Evolutionary conservation across 2,329 filamentous ascomycete species (phyloP), one percentile per base, ranked within the genome.

Genomic region (Aspergillus arachidicola): DNA sequence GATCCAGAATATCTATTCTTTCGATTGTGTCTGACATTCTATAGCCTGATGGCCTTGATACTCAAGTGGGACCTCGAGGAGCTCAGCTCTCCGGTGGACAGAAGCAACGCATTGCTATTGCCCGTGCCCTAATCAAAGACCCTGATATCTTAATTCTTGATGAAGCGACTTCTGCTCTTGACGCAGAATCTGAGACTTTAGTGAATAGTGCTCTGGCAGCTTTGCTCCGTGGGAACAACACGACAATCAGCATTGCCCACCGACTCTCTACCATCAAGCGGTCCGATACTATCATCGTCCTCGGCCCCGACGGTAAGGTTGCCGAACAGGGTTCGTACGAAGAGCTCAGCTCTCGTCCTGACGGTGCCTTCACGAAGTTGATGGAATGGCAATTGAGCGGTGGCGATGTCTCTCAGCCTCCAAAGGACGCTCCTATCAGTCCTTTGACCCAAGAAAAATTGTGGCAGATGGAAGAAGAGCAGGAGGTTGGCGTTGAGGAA

Each of bases 381-480:
- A 99, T 99, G 95, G 94, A 98, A 79, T 98, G 94, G 94, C 95
- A 99, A 80, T 91, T 98, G 87, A 95, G 86, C 71, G 94, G 94
- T 14, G 91, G 91, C 10, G 93, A 96, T 38, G 65, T 65, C 12
- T 30, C 68, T 30, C 61, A 75, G 63, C 66, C 76, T 59, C 64
- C 71, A 28, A 51, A 66, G 46, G 58, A 61, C 65, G 56, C 65
- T 26, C 60, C 67, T 36, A 68, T 72, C 60, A 76, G 69, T n/a
- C 78, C 77, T 34, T 75, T 76, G 10, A 83, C 76, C 7, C 81
- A 83, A 72, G 78, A 82, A 46, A 84, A 86, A 65, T 79, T 85
- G 61, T 84, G 85, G 71, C 78, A 85, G 66, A 70, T 78, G 30
- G 73, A 74, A 43, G 75, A 76, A 28, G 75, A 79, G 62, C 76